Evolutionary conservation across 208 protist species (phyloP), one percentile per base, ranked within the genome.

Genomic region (Lotmaria passim): DNA sequence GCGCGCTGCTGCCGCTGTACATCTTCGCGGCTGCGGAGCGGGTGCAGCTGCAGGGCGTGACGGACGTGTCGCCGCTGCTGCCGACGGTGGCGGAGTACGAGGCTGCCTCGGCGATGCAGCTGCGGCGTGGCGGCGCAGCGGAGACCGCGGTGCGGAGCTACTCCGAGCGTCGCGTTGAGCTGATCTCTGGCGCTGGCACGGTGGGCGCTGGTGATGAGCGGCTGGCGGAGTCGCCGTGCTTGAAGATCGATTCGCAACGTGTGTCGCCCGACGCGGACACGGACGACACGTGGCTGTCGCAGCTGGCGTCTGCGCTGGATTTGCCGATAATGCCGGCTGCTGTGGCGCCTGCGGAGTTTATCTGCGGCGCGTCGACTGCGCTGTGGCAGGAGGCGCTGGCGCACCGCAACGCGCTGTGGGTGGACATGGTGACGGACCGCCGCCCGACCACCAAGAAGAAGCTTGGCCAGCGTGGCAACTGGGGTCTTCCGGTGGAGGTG

Each of bases 1-100:
- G 56, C 21, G 56, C 56, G 53, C 53, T 59, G 53, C 53, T 59
- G 53, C 53, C 53, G 53, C 53, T 59, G 53, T 59, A 59, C 53
- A 44, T 59, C 53, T 59, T 59, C 21, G 53, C 53, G 10, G 53
- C 53, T 19, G 53, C 53, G 53, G 53, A 59, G 53, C 53, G 53
- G 17, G 53, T 46, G 53, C 7, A 34, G 53, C 14, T 10, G 34
- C 48, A 28, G 8, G 34, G 38, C 10, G 26, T 48, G n/a, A 46
- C 50, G 48, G 14, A 41, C 26, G 23, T 39, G 63, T 51, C 26
- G 36, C 12, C 31, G 26, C 63, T 69, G 51, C 24, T 69, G 63
- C 63, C 63, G 17, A 69, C 28, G 26, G 21, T 41, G 17, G n/a
- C 23, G 28, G 63, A 69, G 63, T 69, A 69, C 63, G 28, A 36